phyloP scores from a whole-genome alignment of 1,284 basidiomycete species.

The Ganoderma resinaceum region DNA sequence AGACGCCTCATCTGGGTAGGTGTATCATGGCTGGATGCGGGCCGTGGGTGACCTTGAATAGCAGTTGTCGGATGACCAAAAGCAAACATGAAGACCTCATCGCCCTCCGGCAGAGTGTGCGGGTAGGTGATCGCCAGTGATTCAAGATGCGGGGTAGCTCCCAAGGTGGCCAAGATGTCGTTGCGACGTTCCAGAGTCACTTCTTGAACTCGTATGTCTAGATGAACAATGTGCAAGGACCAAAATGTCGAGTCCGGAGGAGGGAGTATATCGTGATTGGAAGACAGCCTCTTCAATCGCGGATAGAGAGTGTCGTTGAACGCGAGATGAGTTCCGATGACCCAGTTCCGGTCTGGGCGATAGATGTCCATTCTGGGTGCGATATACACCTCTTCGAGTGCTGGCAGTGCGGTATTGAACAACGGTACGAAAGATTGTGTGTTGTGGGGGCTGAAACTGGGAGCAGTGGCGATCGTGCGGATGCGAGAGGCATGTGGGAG shows the following conservation, averaged over 20 bases:
- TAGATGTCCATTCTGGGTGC: not conserved
- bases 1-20: not conserved
- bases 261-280: not conserved
- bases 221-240: not conserved
- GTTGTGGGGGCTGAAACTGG: not conserved
- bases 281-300: not conserved
- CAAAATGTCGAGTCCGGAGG: not conserved
- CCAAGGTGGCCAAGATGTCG: not conserved
- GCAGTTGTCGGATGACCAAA: not conserved
- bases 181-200: not conserved
- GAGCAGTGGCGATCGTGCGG: not conserved
- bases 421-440: not conserved
- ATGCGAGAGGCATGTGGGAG: not conserved
- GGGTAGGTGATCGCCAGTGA: not conserved
- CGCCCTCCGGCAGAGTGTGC: not conserved
- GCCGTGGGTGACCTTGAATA: not conserved
- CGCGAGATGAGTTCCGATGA: not conserved
- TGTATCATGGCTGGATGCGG: not conserved
- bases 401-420: not conserved
- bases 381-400: not conserved
- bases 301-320: not conserved
- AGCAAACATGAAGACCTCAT: not conserved
- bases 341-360: not conserved
- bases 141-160: not conserved
- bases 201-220: not conserved